Evolutionary conservation across 208 protist species (phyloP), one percentile per base, ranked within the genome.

Genomic region (Trypanosomatidae sp.): DNA sequence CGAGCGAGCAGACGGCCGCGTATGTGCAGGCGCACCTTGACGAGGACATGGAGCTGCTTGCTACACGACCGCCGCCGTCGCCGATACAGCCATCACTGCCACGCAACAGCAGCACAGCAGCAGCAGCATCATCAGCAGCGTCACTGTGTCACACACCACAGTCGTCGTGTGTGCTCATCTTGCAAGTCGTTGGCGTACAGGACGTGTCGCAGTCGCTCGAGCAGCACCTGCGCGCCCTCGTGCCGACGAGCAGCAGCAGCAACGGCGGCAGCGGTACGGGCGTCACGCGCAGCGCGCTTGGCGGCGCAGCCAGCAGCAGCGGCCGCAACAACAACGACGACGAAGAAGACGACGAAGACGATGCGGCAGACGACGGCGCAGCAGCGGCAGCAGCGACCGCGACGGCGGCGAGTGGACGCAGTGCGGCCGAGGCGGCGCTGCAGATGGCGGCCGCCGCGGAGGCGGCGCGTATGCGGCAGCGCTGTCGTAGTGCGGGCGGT

Each of bases 181-280:
- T 87, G 10, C 77, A 87, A 40, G 72, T 87, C 19, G 67, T 80
- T 30, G 49, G 53, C 2, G 56, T 79, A 4, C 61, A 72, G 35
- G 71, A 87, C 33, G 61, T 77, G 5, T 76, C 66, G 2, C 68
- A 81, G 7, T 60, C 71, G 18, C 40, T 64, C 15, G 64, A 66
- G 7, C 68, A 78, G 47, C 63, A 68, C 15, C 58, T 64, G 4
- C 71, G 73, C 3, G 62, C 38, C 6, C 52, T 84, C 11, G 43
- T 50, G 13, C 53, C 59, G 10, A 35, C 54, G 5, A 28, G 48
- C 22, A 16, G 22, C 23, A 23, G 23, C 38, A 10, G 6, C 41
- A 25, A 3, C 20, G 24, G 11, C 10, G 25, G 30, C 30, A 41
- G n/a, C 20, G 2, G 2, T 10, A 27, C n/a, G 11, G 20, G 19